Evolutionary conservation across 179 eudicot genomes (phyloP).

Genomic region (Beta corolliflora): DNA sequence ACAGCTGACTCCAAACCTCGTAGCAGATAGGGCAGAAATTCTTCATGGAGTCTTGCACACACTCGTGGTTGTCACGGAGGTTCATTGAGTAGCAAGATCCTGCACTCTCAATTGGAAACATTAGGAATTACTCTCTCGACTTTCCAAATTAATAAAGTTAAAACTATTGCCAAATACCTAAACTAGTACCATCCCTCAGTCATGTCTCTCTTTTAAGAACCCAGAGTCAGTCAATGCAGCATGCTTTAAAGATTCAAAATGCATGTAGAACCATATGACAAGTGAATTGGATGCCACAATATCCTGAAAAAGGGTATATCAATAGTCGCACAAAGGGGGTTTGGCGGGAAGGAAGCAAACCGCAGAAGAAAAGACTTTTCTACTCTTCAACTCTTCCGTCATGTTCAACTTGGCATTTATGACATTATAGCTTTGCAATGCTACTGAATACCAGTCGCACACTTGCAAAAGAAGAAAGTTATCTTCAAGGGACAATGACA

Average conservation of each 20-base stretch:
- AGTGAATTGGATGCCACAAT: neutral
- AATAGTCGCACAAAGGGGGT: too few species aligned
- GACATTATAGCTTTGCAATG: too few species aligned
- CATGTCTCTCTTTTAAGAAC: neutral
- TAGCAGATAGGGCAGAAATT: constrained; percentile 89
- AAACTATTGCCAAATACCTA: neutral
- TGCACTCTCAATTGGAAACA: constrained; percentile 31
- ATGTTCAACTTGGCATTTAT: too few species aligned
- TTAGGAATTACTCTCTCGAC: neutral
- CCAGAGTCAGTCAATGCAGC: neutral
- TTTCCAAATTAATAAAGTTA: neutral
- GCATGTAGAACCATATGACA: neutral
- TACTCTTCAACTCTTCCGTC: too few species aligned
- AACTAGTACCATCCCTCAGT: neutral
- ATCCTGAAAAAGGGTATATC: neutral
- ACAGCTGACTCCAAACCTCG: constrained; percentile 52
- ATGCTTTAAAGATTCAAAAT: neutral
- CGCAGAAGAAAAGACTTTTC: too few species aligned
- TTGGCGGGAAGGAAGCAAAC: too few species aligned
- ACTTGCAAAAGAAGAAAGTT: too few species aligned
- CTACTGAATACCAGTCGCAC: too few species aligned
- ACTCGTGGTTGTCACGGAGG: constrained; percentile 70
- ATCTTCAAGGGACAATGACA: too few species aligned
- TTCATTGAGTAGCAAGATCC: constrained; percentile 71
- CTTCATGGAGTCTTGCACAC: constrained; percentile 89